Base-by-base conservation (phyloP, 352 stramenopile species). In the Pythium biforme region DNA sequence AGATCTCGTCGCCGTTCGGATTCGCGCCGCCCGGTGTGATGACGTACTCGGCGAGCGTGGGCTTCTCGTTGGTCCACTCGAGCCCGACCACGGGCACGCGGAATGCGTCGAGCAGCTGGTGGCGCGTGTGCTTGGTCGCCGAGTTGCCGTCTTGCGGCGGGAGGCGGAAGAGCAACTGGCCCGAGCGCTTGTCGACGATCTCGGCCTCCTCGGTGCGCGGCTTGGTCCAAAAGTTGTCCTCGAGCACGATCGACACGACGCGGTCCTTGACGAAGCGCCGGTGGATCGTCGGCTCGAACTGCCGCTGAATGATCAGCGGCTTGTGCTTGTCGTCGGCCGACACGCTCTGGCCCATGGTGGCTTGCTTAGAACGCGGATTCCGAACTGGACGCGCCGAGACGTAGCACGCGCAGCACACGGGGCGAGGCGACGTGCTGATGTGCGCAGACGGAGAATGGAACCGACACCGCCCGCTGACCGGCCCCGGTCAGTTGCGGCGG, bases 151-250 rank as follows among this genome's bases (percentile, higher is more conserved):
- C 49, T 17, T 53, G 33, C 40, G 51, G 52, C 59, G 59, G 40
- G 31, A 67, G 23, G 15, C 43, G 41, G 52, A 67, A 67, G 11
- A 67, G 31, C 33, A 67, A 52, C 34, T 67, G 60, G 23, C 47
- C 41, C 45, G 60, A 56, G 31, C 45, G 51, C 19, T 41, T 41
- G 60, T 67, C 60, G 9, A 57, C 55, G 52, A 67, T 61, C 52
- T 67, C 60, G 12, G 53, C 11, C 25, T 56, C 43, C 20, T 67
- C 43, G 5, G 39, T 25, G 43, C 52, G 60, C 20, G 51, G 49
- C 51, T 59, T 59, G 52, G 60, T 62, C 60, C 60, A 67, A 45
- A 67, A 67, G 11, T 62, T 51, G 60, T 67, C 60, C 20, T 67
- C 60, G 34, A 67, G 53, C 43, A 58, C 52, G 31, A 67, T 51